Evolutionary conservation across 495 filamentous ascomycete genomes (phyloP).

Genomic region (Talaromyces stipitatus): DNA sequence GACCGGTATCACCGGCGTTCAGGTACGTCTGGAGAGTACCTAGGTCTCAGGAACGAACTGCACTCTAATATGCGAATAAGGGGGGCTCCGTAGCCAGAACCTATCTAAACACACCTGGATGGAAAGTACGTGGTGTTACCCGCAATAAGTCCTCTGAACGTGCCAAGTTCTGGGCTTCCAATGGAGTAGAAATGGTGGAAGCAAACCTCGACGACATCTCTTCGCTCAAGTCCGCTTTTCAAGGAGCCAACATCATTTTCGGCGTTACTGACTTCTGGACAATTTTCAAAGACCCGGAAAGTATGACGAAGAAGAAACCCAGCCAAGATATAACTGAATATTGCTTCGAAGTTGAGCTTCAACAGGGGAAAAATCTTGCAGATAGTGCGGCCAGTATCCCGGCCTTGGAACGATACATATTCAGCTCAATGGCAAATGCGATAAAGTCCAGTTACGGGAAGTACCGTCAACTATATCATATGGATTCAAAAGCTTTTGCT

Average conservation of each 20-base stretch:
- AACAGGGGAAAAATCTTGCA: slow-evolving; percentile 38
- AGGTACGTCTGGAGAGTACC: neutral
- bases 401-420: slow-evolving; percentile 34
- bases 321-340: neutral
- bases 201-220: slow-evolving; percentile 34
- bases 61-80: slow-evolving; percentile 22
- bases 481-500: slow-evolving; percentile 28
- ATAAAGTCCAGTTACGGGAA: slow-evolving; percentile 23
- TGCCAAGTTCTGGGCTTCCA: slow-evolving; percentile 20
- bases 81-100: slow-evolving; percentile 30
- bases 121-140: slow-evolving; percentile 29
- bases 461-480: slow-evolving; percentile 30
- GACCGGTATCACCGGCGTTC: neutral
- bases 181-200: slow-evolving; percentile 42
- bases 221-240: slow-evolving; percentile 36
- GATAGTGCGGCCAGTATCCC: slow-evolving; percentile 37
- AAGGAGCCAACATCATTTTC: slow-evolving; percentile 40
- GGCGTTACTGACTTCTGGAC: slow-evolving; percentile 5
- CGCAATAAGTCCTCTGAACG: slow-evolving; percentile 24
- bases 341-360: neutral
- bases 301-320: neutral
- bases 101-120: slow-evolving; percentile 23
- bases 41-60: neutral
- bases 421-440: slow-evolving; percentile 24
- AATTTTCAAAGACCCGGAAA: neutral